A percentile compares a stretch with the other conserved stretches of the same genome.
These are phyloP conservation scores for Rauvolfia tetraphylla DNA, from an alignment of 257 asterid genomes.

Conservation along the genomic window DNA sequence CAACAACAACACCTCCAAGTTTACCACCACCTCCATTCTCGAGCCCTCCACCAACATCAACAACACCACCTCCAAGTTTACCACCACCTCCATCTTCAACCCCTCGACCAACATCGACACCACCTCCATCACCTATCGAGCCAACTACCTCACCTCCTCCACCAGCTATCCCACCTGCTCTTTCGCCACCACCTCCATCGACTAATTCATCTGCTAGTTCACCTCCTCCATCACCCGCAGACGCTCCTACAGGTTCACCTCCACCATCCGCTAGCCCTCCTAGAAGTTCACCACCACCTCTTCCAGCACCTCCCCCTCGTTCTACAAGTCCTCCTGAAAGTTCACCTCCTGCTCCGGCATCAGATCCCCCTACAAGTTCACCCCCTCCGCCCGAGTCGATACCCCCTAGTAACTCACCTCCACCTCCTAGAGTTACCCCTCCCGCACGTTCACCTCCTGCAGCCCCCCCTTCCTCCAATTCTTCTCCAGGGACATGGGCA, in stretches of 20 bases:
- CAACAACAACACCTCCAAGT: slow-evolving; percentile 19
- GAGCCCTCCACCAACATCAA: slow-evolving; percentile 17
- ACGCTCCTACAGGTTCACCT: slow-evolving; percentile 33
- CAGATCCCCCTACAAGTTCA: slow-evolving; percentile 21
- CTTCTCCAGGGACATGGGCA: slow-evolving; percentile 18
- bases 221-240: slow-evolving; percentile 41
- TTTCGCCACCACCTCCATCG: slow-evolving; percentile 3
- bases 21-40: slow-evolving; percentile 26
- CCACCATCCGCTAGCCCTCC: slow-evolving; percentile 36
- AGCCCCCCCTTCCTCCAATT: slow-evolving; percentile 11
- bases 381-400: slow-evolving; percentile 46
- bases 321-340: slow-evolving; percentile 19
- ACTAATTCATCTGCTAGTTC: slow-evolving; percentile 25
- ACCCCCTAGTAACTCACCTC: slow-evolving; percentile 20
- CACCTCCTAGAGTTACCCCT: slow-evolving; percentile 20
- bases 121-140: slow-evolving; percentile 20
- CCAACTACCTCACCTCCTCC: slow-evolving; percentile 26
- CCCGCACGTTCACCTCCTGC: slow-evolving; percentile 7
- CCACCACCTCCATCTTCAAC: slow-evolving; percentile 25
- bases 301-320: slow-evolving; percentile 15
- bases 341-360: slow-evolving; percentile 28
- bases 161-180: slow-evolving; percentile 8
- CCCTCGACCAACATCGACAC: slow-evolving; percentile 28
- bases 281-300: slow-evolving; percentile 23
- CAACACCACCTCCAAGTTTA: slow-evolving; percentile 32